A percentile compares a stretch with the other conserved stretches of the same genome.
Evolutionary conservation across 2,329 filamentous ascomycete genomes (phyloP).

Genomic region (Thelonectria olida): DNA sequence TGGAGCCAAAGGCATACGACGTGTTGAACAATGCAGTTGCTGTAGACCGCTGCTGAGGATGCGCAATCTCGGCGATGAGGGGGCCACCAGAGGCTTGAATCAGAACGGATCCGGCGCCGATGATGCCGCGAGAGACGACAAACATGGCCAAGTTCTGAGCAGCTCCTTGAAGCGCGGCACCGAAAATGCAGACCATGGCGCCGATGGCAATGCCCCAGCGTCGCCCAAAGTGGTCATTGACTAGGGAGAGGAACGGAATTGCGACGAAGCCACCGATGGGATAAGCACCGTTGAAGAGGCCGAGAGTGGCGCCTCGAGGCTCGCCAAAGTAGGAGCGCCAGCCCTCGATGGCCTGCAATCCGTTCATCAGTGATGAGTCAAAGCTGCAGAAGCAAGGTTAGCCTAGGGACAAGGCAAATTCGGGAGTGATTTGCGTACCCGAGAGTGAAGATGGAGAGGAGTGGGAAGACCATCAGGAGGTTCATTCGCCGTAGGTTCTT

Average conservation of each 20-base stretch:
- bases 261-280: conserved; percentile 3
- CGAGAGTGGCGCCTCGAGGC: conserved; percentile 3
- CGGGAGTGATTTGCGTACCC: background rate
- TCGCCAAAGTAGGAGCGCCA: conserved; percentile 9
- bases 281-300: conserved; percentile 5
- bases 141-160: conserved; percentile 19
- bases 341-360: background rate
- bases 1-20: conserved; percentile 13
- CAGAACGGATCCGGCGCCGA: conserved; percentile 10
- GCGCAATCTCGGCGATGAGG: conserved; percentile 15
- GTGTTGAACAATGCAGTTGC: conserved; percentile 17
- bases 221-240: conserved; percentile 1
- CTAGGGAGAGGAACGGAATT: background rate
- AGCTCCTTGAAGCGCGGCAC: conserved; percentile 9
- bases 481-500: conserved; percentile 8
- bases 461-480: background rate
- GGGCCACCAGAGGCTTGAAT: conserved; percentile 1
- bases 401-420: no score
- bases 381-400: background rate
- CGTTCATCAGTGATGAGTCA: conserved; percentile 6
- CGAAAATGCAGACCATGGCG: background rate
- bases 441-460: conserved; percentile 10
- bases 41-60: background rate
- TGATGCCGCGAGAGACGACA: conserved; percentile 8
- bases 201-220: conserved; percentile 1